Conservation (phyloP, 2,329 filamentous ascomycete genomes). For the Metarhizium sp. region DNA sequence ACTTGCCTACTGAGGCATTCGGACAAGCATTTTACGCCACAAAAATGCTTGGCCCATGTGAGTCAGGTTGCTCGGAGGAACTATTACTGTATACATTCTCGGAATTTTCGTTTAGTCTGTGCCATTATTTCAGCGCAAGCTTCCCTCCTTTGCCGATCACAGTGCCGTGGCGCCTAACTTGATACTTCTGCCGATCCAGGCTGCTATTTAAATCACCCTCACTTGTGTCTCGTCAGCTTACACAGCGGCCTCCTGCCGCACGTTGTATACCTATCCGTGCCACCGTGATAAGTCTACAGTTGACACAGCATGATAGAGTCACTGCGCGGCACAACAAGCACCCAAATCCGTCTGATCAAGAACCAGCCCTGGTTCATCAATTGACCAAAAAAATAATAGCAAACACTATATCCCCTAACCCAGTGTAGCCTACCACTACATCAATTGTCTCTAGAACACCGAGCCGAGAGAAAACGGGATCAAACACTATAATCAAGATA, state of each 20-base stretch:
- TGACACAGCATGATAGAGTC: not conserved
- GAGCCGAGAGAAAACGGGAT: not conserved
- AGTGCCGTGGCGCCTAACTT: not conserved
- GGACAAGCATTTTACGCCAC: no score
- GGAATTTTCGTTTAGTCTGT: not conserved
- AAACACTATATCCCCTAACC: not conserved
- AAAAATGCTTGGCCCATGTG: no score
- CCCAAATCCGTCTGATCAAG: not conserved
- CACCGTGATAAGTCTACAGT: no score
- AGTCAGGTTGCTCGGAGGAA: no score
- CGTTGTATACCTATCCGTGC: no score
- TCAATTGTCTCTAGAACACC: conserved; percentile 3
- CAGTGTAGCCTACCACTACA: conserved; percentile 1
- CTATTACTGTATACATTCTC: no score
- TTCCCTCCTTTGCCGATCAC: not conserved
- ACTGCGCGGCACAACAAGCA: not conserved
- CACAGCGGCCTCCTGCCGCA: not conserved
- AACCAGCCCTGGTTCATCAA: not conserved
- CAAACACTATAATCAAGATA: conserved; percentile 2
- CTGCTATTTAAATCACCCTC: not conserved
- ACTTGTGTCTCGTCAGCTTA: not conserved
- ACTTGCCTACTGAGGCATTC: no score
- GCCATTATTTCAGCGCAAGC: not conserved
- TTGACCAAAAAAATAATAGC: not conserved
- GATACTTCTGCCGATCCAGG: not conserved